Evolutionary conservation across 2,329 filamentous ascomycete species (phyloP), one percentile per base, ranked within the genome.

Genomic region (Sporothrix euskadiensis): DNA sequence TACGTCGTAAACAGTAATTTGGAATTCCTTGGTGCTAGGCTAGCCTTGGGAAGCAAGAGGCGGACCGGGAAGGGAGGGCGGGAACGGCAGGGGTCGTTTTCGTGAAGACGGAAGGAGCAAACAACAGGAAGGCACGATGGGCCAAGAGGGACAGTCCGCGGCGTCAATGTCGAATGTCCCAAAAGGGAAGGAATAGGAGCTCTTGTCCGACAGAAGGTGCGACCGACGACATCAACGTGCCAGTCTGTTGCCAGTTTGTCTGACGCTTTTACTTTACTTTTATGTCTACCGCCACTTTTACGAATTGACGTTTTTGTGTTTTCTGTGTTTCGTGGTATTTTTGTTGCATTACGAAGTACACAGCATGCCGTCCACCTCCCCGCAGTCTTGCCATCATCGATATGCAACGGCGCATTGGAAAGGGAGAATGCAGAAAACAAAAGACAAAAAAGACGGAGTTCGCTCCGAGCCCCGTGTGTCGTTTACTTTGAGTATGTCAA

Each of bases 1-100:
- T 47, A 41, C 5, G n/a, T 10, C 14, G 10, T n/a, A n/a, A 63
- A 39, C 39, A 52, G 12, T 19, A 41, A 66, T 47, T 66, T 66
- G 61, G 39, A 66, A 66, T 66, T 66, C 59, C 59, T 22, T 39
- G 35, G 19, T 26, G 59, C n/a, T n/a, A 68, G 65, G 65, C 65
- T 68, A 68, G 65, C 65, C 47, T 68, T 52, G 65, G 65, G 61
- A 39, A 66, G 61, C 61, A 66, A 68, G 57, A 52, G 65, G 7
- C n/a, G 22, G 26, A n/a, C 39, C 61, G 61, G 61, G 61, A 66
- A 30, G 61, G 22, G 19, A 66, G 39, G 39, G 59, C 59, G 59
- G 61, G 61, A 66, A 41, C 39, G 61, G 61, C 61, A 66, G 61
- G 61, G 39, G 61, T 47, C 5, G 14, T 22, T 12, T 3, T 9